Percentiles rank a stretch among this genome's conserved stretches.
Conservation (phyloP, 2,329 filamentous ascomycete genomes). For the Pestalotiopsis sp. region DNA sequence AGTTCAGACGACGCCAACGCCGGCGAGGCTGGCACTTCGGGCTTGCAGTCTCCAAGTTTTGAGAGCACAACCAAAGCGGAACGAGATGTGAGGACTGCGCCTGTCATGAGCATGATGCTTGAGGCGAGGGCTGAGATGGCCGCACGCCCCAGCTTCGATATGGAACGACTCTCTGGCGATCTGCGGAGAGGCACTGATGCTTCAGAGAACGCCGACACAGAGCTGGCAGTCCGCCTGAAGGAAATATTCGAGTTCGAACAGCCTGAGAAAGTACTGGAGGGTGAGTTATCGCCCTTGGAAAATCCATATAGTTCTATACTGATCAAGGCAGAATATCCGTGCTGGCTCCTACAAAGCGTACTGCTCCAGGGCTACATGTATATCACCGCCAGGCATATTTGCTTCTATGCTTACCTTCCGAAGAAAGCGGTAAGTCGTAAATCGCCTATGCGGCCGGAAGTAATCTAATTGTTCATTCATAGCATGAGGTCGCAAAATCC, state of each 20-base stretch:
- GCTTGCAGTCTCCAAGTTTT: slow-evolving; percentile 25
- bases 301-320: not conserved
- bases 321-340: slow-evolving; percentile 73
- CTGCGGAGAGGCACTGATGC: slow-evolving; percentile 32
- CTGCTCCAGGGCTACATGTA: slow-evolving; percentile 95
- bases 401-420: slow-evolving; percentile 96
- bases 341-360: slow-evolving; percentile 90
- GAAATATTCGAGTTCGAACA: slow-evolving; percentile 85
- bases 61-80: slow-evolving; percentile 27
- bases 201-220: slow-evolving; percentile 50
- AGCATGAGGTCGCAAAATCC: slow-evolving; percentile 79
- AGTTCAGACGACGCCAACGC: slow-evolving; percentile 14
- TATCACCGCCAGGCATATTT: slow-evolving; percentile 89
- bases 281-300: slow-evolving; percentile 37
- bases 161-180: slow-evolving; percentile 48
- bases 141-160: slow-evolving; percentile 58
- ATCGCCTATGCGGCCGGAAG: not conserved
- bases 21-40: not conserved
- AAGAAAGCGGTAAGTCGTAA: slow-evolving; percentile 73
- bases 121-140: slow-evolving; percentile 70
- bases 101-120: slow-evolving; percentile 78
- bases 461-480: slow-evolving; percentile 12
- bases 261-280: slow-evolving; percentile 82
- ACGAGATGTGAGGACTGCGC: slow-evolving; percentile 55
- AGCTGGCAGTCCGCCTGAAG: slow-evolving; percentile 72